These are phyloP conservation scores for Salix dunnii DNA, from an alignment of 345 rosid species.

Conservation along the genomic window DNA sequence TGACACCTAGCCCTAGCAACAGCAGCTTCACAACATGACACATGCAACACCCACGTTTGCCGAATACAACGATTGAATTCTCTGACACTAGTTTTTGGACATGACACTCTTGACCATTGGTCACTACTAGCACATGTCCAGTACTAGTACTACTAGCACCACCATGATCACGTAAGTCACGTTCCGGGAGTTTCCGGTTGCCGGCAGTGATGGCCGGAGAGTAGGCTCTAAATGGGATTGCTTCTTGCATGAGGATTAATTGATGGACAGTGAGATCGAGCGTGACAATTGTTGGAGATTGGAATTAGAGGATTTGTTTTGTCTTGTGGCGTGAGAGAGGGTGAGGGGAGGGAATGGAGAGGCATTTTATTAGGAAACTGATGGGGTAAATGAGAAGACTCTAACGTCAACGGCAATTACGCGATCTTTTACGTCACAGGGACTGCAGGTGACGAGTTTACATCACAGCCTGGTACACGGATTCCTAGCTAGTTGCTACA, in stretches of 20 bases:
- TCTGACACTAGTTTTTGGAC: slow-evolving; percentile 43
- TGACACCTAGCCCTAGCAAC: slow-evolving; percentile 69
- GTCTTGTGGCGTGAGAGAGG: neutral
- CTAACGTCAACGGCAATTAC: slow-evolving; percentile 54
- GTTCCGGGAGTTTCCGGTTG: slow-evolving; percentile 16
- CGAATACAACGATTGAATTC: slow-evolving; percentile 60
- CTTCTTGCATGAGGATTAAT: slow-evolving; percentile 15
- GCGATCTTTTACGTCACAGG: slow-evolving; percentile 50
- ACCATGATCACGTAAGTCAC: neutral
- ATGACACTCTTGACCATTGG: neutral
- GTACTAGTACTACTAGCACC: neutral
- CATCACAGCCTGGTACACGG: slow-evolving; percentile 47
- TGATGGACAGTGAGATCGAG: neutral
- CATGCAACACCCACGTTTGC: slow-evolving; percentile 72
- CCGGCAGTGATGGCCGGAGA: slow-evolving; percentile 16
- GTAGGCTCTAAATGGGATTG: slow-evolving; percentile 23
- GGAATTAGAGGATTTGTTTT: slow-evolving; percentile 1
- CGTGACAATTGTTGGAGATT: neutral
- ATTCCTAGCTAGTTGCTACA: slow-evolving; percentile 22
- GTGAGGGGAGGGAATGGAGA: neutral
- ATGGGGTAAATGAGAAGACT: slow-evolving; percentile 28
- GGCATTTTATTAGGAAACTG: neutral
- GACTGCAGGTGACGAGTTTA: slow-evolving; percentile 37
- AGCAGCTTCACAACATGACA: slow-evolving; percentile 63
- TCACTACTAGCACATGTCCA: neutral